Evolutionary conservation across 225 moss, liverwort and hornwort species (phyloP), one percentile per base, ranked within the genome.

Genomic region (Takakia lepidozioides): DNA sequence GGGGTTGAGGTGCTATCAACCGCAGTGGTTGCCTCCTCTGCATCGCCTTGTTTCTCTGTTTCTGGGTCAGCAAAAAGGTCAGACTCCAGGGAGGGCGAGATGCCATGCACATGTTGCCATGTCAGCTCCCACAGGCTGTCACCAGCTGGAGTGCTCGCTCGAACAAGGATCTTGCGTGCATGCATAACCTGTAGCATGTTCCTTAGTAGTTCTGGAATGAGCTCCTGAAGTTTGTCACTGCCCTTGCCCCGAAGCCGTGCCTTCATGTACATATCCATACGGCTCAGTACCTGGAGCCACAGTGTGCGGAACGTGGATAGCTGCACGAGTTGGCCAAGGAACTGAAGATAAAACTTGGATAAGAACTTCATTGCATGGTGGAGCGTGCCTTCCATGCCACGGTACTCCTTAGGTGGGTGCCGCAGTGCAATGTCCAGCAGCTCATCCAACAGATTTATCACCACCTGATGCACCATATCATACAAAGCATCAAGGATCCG

Each of bases 61-160:
- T 49, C 65, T 60, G 70, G 74, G 49, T 88, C 83, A 26, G 70
- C 73, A 54, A 88, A 76, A 28, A 72, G 61, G 56, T 83, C 83
- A 32, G 61, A 72, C 65, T 81, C 81, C 69, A 89, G 77, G 41
- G 71, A 65, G 50, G 88, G 81, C 11, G 76, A 65, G 29, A 86
- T 93, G 10, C 63, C 68, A 56, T 84, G 75, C 20, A 89, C 86
- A 60, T 82, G 88, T 59, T 74, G 88, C 89, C 89, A 93, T 26
- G 88, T 93, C 57, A 86, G 70, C 54, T 93, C 88, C 93, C 93
- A 93, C 38, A 93, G 67, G 60, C 88, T 89, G 46, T 86, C 93
- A 38, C 81, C 78, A 20, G 56, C 60, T 29, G 81, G 53, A 49
- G 89, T 70, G 62, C 68, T 82, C 39, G 73, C 39, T 55, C 76